Evolutionary conservation across 139 green algal species (phyloP).

Genomic region (Zygnema cylindricum): DNA sequence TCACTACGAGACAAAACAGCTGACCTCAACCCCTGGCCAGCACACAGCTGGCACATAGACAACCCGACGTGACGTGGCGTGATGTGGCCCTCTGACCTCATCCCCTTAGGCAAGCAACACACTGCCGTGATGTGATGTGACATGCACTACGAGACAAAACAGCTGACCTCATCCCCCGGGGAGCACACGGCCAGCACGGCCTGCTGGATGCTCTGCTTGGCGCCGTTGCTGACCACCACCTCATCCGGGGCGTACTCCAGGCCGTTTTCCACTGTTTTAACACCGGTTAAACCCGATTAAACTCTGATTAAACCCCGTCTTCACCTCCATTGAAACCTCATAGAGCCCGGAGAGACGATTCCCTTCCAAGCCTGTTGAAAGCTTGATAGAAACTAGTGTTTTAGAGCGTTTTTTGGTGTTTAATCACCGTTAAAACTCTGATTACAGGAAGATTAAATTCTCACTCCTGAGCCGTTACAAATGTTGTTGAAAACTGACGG

Average conservation of each 20-base stretch:
- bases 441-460: too few species aligned
- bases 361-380: too few species aligned
- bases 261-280: neutral
- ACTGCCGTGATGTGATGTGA: neutral
- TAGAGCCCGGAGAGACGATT: too few species aligned
- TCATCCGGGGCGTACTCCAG: neutral
- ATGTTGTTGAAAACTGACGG: too few species aligned
- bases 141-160: neutral
- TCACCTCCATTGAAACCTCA: too few species aligned
- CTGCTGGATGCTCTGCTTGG: neutral
- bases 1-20: neutral
- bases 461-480: too few species aligned
- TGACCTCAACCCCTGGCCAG: too few species aligned
- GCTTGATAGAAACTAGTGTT: too few species aligned
- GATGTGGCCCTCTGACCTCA: neutral
- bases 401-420: too few species aligned
- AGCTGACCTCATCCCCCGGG: neutral
- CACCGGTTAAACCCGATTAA: neutral
- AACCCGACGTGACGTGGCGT: neutral
- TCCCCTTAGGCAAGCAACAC: neutral
- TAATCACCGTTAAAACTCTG: too few species aligned
- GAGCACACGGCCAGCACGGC: neutral
- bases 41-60: neutral
- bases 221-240: neutral
- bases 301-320: too few species aligned